Evolutionary conservation across 2,329 filamentous ascomycete genomes (phyloP), one percentile per base, ranked within the genome.

Genomic region (Trichoderma brevicompactum): DNA sequence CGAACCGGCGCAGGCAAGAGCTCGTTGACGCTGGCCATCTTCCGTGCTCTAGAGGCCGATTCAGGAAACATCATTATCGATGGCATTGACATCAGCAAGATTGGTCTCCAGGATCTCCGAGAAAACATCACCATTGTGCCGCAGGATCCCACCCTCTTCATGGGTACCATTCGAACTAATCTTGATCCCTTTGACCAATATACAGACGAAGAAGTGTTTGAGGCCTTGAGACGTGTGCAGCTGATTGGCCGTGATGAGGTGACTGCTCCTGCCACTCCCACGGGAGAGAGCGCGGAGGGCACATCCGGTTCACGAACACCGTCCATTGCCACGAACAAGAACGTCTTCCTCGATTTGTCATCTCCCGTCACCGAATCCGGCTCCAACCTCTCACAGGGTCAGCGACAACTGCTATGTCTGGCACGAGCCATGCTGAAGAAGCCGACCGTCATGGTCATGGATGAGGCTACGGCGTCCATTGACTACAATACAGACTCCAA

Each of bases 61-160:
- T 85, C 87, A 69, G 95, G 95, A 72, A 92, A 90, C 75, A 97
- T 99, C 68, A 74, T 96, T 19, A 92, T 99, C 62, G 95, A 99
- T 70, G 90, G 89, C 68, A 81, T 99, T n/a, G 92, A 98, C 72
- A 92, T 98, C 73, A 89, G 92, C 58, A 81, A 84, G 68, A 97
- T 99, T 69, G 95, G 95, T 7, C 85, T 99, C n/a, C 91, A 92
- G 69, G 94, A 98, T 78, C 82, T 99, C 72, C 91, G 95, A 64
- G 91, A 96, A 79, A 90, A 92, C 53, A 96, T 99, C 72, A 97
- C 96, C 0, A 98, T 99, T 78, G 95, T 99, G 65, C 95, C 95
- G 34, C 95, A 99, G 80, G 95, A 99, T 74, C 95, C 92, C 63
- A 98, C 94, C 0, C 83, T 98, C 0, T 98, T 98, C 79, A 94